Base-by-base conservation (phyloP, 164 flowering plant genomes). In the Liquidambar formosana region DNA sequence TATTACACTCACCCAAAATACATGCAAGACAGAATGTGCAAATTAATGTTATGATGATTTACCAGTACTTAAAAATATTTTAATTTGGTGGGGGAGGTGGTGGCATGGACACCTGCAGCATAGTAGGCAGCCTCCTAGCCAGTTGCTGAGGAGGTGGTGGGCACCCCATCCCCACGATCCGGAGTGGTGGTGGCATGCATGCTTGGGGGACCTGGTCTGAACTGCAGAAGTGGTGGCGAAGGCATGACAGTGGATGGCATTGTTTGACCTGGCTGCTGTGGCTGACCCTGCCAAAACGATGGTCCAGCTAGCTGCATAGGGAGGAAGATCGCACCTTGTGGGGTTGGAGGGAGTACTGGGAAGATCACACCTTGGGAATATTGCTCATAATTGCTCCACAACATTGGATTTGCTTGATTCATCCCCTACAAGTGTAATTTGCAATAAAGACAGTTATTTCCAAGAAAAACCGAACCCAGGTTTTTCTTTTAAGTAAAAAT, bases 91-190 rank as follows among this genome's bases (percentile, higher is more conserved):
- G 90, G 2, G 96, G 91, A 10, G 96, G 94, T 28, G 89, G 95
- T 18, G 80, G 89, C 90, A 86, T 87, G 10, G 85, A 76, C 85
- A 85, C 81, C 45, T 83, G 94, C 16, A 51, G 86, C 81, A 88
- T 87, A 23, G 85, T 73, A 27, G 74, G 77, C 1, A 82, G 93
- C 57, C 88, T 79, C 53, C 87, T 87, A 57, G 63, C 69, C 45
- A 80, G 45, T 68, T 86, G 95, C 71, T 80, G 90, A 61, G 90
- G 91, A 1, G 94, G 95, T 38, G 96, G 96, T 0, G 88, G 89
- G 10, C 81, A 92, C 49, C 73, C 85, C 86, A 83, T 73, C 22
- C 81, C 89, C 82, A 85, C 75, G 25, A 13, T 11, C 62, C 9
- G 56, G 58, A 56, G 89, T 9, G 90, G 91, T 1, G 86, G 90